These are phyloP conservation scores for Sporisorium graminicola DNA, from an alignment of 1,284 basidiomycete species.

Conservation along the genomic window DNA sequence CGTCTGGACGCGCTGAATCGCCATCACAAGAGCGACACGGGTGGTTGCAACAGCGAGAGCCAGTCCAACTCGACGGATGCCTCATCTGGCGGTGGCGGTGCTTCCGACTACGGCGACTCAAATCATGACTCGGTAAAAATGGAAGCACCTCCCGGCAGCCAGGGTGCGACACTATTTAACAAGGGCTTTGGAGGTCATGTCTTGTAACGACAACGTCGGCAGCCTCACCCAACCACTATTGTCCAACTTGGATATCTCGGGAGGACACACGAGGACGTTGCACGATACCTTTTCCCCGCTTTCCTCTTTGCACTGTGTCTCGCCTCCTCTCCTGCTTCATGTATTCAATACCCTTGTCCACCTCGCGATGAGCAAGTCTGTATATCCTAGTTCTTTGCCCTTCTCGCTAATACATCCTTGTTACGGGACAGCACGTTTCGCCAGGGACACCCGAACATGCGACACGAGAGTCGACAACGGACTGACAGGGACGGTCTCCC, in stretches of 20 bases:
- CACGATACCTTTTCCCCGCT: neutral
- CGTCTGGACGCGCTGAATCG: constrained; percentile 88
- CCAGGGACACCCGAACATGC: neutral
- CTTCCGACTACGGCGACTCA: constrained; percentile 17
- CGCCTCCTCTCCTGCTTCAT: neutral
- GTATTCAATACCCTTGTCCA: neutral
- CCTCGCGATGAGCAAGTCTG: neutral
- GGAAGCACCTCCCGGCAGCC: neutral
- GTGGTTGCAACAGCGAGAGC: constrained; percentile 47
- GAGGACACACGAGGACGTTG: neutral
- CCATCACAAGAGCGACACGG: constrained; percentile 61
- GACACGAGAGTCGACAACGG: neutral
- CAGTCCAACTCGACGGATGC: constrained; percentile 39
- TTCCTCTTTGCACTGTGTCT: neutral
- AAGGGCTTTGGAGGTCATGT: constrained; percentile 49
- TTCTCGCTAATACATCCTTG: neutral
- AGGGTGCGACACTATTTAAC: neutral
- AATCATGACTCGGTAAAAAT: neutral
- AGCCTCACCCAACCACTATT: neutral
- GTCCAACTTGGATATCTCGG: neutral
- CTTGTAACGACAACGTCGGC: constrained; percentile 6
- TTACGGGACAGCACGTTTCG: neutral
- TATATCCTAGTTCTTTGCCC: neutral
- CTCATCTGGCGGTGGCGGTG: constrained; percentile 16
- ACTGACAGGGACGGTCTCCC: too few relatives aligned